phyloP scores from a whole-genome alignment of 164 flowering plant genomes.

The Magnolia sinica region DNA sequence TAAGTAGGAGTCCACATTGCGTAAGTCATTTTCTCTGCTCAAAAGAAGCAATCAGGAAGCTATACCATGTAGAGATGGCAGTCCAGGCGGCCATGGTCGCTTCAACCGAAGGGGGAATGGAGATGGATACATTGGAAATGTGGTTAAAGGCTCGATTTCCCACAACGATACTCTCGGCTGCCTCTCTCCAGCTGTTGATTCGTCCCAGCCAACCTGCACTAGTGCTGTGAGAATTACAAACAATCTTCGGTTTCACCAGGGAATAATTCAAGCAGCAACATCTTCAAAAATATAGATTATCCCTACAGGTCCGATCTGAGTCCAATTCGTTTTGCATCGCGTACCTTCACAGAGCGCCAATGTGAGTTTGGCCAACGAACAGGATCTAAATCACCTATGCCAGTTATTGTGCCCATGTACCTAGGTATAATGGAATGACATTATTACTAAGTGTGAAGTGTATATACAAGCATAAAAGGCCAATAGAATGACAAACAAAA shows the following conservation, averaged over 20 bases:
- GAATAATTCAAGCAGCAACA: background rate
- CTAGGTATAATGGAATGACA: conserved; percentile 30
- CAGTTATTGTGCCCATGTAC: conserved; percentile 92
- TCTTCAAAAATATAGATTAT: background rate
- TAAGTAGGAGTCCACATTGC: background rate
- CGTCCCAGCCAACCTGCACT: conserved; percentile 97
- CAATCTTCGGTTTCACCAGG: background rate
- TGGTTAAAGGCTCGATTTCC: conserved; percentile 96
- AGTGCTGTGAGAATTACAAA: background rate
- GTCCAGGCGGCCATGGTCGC: conserved; percentile 92
- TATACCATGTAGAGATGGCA: conserved; percentile 71
- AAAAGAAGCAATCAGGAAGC: background rate
- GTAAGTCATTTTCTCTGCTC: background rate
- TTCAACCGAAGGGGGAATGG: conserved; percentile 84
- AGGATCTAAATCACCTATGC: conserved; percentile 80
- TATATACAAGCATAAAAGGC: background rate
- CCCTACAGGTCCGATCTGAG: background rate
- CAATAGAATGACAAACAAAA: background rate
- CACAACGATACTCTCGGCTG: conserved; percentile 98
- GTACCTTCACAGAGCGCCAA: conserved; percentile 96
- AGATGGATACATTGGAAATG: conserved; percentile 96
- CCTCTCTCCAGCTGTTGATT: conserved; percentile 96
- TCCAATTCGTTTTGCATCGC: background rate
- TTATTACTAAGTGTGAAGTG: background rate
- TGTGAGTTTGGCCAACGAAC: conserved; percentile 85